Conservation (phyloP, 768 basidiomycete genomes). For the Boletus pseudo-olivaceus region DNA sequence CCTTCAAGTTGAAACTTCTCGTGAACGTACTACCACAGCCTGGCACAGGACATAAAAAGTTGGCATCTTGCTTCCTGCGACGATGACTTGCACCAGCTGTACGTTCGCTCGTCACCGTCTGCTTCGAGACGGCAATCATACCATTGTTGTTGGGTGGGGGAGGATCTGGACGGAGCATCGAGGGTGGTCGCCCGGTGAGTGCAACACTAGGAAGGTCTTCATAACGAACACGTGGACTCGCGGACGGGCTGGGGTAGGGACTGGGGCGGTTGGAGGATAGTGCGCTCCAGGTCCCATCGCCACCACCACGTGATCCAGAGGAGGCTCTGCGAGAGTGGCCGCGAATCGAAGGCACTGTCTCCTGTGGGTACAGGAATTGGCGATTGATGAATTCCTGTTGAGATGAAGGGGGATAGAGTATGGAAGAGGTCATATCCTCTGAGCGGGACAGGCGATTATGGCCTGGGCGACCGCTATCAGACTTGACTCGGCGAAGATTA, state of each 20-base stretch:
- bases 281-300: conserved; percentile 32
- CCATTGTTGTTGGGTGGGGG: conserved; percentile 5
- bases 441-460: conserved; percentile 55
- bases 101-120: conserved; percentile 87
- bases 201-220: conserved; percentile 43
- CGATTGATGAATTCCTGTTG: conserved; percentile 43
- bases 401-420: conserved; percentile 33
- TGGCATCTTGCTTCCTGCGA: conserved; percentile 84
- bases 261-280: conserved; percentile 42
- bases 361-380: conserved; percentile 43
- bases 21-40: conserved; percentile 89
- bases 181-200: conserved; percentile 21
- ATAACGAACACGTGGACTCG: conserved; percentile 54
- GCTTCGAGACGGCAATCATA: conserved; percentile 46
- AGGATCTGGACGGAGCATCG: conserved; percentile 23
- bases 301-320: conserved; percentile 37
- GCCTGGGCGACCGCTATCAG: conserved; percentile 41
- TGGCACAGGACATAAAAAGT: conserved; percentile 77
- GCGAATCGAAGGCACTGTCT: conserved; percentile 35
- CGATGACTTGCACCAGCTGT: conserved; percentile 85
- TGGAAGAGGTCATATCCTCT: conserved; percentile 50
- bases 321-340: conserved; percentile 42
- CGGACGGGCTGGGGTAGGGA: conserved; percentile 68
- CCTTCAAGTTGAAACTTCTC: conserved; percentile 90
- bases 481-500: conserved; percentile 48